Base-by-base conservation (phyloP, 345 rosid species). In the Aquilaria yunnanensis region DNA sequence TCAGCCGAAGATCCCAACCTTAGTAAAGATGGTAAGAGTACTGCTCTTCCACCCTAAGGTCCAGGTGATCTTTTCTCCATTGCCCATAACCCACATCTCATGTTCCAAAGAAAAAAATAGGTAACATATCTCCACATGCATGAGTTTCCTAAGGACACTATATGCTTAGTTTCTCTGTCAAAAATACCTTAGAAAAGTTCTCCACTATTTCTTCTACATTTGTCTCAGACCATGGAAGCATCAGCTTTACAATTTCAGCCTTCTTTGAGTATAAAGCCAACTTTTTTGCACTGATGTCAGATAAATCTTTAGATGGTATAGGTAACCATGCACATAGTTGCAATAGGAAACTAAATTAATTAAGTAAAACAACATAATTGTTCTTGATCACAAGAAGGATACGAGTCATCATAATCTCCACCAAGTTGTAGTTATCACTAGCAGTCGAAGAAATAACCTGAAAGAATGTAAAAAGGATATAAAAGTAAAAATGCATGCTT, bases 341-440 rank as follows among this genome's bases (percentile, higher is more conserved):
- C 48, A 47, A 34, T 47, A 66, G 14, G n/a, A 63, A 48, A 67
- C 30, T 16, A 58, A 55, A 16, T 47, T 37, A 1, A 23, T 54
- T 54, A 16, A 16, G 23, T 16, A 37, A n/a, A 33, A 56, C 6
- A 56, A n/a, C 31, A 65, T 16, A 61, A 47, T 43, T 14, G 49
- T 64, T 16, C 23, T 46, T 32, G 47, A 67, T 34, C 50, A 56
- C 50, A 55, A 77, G 49, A 6, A 85, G 92, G 96, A 94, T 94
- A 94, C 97, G 96, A 41, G 95, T 66, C 66, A 90, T 95, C 83
- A 93, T 77, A 47, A 80, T 86, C 66, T 82, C 92, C 65, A 94
- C 95, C 79, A 86, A 74, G 65, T 65, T 43, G 61, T 88, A 82
- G 66, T 76, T 85, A 73, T 90, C 90, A 14, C 66, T 67, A 43